Evolutionary conservation across 2,329 filamentous ascomycete genomes (phyloP), one percentile per base, ranked within the genome.

Genomic region (Hypomyces perniciosus): DNA sequence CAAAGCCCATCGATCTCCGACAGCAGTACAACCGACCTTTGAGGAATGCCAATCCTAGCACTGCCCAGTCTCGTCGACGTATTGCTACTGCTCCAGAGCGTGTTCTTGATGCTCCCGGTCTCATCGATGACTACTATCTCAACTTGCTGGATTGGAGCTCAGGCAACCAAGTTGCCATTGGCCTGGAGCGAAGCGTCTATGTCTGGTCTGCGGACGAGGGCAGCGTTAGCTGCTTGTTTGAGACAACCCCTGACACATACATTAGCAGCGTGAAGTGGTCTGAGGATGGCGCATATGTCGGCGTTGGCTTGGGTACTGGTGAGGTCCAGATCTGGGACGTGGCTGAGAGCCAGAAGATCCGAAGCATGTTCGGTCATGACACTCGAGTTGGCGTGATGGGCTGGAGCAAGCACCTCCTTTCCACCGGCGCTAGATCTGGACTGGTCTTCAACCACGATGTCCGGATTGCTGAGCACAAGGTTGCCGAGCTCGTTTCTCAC

Each of bases 321-420:
- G 93, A 99, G 70, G 90, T 99, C 35, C 93, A 99, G 75, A 99
- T 99, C 73, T 99, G 93, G 92, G 93, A 97, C 63, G 92, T 96
- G 29, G 88, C 95, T 62, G 93, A 99, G 70, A 84, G 86, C 55
- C 86, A 84, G 65, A 97, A 97, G 80, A 86, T 99, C 53, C 91
- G 93, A 69, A 96, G 90, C 78, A 99, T 99, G 93, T 88, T 90
- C 67, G 93, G 93, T 54, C 93, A 99, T 67, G 92, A 97, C 65
- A 92, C 90, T 37, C 91, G 93, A 50, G 92, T 99, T 57, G 90
- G 91, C 65, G 92, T 96, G 58, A 96, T 97, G 91, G 90, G 91
- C 65, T 99, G 93, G 93, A 96, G 90, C 79, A 97, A 97, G 81
- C 93, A 97, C 73, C 83, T 95, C 52, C 81, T 99, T 47, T 97